Percentiles rank a stretch among this genome's conserved stretches.
Evolutionary conservation across 2,329 filamentous ascomycete genomes (phyloP).

Genomic region (Davidsoniella virescens): DNA sequence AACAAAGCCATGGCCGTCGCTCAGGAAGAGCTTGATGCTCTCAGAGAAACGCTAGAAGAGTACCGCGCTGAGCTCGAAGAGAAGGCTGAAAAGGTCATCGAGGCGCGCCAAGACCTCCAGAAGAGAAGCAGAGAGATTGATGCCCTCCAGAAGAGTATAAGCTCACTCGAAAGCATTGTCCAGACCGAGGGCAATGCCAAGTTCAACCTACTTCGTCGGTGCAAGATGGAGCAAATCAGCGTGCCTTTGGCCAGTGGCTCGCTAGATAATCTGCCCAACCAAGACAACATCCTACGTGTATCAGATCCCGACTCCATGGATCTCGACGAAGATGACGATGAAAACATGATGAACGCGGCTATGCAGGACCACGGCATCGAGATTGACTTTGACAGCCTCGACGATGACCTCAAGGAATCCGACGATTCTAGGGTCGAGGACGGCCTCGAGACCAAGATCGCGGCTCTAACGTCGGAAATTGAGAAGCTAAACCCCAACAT

Average conservation of each 20-base stretch:
- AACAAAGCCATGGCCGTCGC: constrained; percentile 57
- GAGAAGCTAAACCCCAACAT: constrained; percentile 96
- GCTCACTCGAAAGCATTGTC: constrained; percentile 64
- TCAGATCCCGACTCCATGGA: constrained; percentile 84
- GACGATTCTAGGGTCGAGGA: constrained; percentile 57
- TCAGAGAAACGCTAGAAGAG: constrained; percentile 56
- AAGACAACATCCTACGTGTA: constrained; percentile 54
- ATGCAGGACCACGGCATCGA: constrained; percentile 85
- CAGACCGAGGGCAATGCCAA: constrained; percentile 73
- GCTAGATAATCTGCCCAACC: constrained; percentile 72
- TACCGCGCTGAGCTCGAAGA: constrained; percentile 51
- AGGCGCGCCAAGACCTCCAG: constrained; percentile 63
- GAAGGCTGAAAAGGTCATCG: constrained; percentile 59
- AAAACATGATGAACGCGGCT: constrained; percentile 44
- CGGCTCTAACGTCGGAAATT: constrained; percentile 56
- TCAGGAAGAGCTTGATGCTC: constrained; percentile 58
- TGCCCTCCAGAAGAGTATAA: constrained; percentile 52
- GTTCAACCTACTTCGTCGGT: constrained; percentile 70
- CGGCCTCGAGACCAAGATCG: constrained; percentile 61
- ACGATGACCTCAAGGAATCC: constrained; percentile 66
- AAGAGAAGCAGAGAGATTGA: constrained; percentile 78
- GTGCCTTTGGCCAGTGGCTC: constrained; percentile 65
- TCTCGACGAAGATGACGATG: constrained; percentile 50
- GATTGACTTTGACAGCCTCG: constrained; percentile 67
- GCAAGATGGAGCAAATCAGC: constrained; percentile 84